Evolutionary conservation across 805 yeast genomes (phyloP).

Genomic region (Tetrapisispora iriomotensis): DNA sequence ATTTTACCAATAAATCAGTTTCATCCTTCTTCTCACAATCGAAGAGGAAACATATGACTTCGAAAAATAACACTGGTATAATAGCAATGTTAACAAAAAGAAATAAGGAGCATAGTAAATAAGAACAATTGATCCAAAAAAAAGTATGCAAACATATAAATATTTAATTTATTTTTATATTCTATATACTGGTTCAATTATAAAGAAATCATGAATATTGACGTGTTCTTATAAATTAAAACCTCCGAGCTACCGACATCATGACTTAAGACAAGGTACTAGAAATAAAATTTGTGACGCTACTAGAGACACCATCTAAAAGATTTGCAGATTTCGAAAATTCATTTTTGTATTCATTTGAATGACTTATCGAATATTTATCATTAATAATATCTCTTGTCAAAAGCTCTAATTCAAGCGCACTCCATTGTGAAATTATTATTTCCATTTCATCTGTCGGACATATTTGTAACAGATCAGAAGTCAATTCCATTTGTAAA

Average conservation of each 20-base stretch:
- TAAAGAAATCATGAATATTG: no score
- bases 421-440: slow-evolving; percentile 56
- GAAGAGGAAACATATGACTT: not conserved
- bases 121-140: not conserved
- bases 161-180: not conserved
- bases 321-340: not conserved
- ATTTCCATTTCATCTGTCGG: slow-evolving; percentile 46
- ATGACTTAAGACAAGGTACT: not conserved
- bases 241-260: no score
- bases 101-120: not conserved
- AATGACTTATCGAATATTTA: slow-evolving; percentile 8
- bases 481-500: slow-evolving; percentile 46
- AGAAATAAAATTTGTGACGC: slow-evolving; percentile 4
- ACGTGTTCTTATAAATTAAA: no score
- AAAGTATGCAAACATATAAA: not conserved
- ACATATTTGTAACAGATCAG: slow-evolving; percentile 41
- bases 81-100: slow-evolving; percentile 4
- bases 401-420: slow-evolving; percentile 35
- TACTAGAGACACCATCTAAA: slow-evolving; percentile 4
- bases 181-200: no score
- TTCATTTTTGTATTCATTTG: slow-evolving; percentile 2
- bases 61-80: slow-evolving; percentile 2
- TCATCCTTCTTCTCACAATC: not conserved
- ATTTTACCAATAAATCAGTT: not conserved
- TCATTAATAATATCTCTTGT: slow-evolving; percentile 24